Base-by-base conservation (phyloP, 768 basidiomycete species). In the Leccinum sublutescens region DNA sequence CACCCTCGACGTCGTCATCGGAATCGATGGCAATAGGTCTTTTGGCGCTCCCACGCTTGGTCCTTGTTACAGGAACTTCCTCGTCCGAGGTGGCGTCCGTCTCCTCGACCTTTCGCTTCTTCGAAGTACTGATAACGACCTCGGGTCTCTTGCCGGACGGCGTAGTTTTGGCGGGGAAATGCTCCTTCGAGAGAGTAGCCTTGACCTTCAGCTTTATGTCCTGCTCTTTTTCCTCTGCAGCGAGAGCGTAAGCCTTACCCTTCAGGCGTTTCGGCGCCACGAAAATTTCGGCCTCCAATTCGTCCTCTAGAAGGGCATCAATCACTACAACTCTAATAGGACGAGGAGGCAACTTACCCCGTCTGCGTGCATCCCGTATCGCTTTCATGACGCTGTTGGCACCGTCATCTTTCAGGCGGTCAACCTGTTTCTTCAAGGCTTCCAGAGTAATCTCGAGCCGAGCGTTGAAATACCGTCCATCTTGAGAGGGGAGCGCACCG, bases 391-490 rank as follows among this genome's bases (percentile, higher is more conserved):
- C 91, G 1, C 79, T 82, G 2, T 72, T 69, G 0, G 90, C 77
- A 7, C 90, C 91, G 49, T 91, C 77, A 6, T 81, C 79, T 60
- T 83, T 80, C 17, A 98, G 75, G 6, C 81, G 79, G 33, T 89
- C 85, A 3, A 89, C 85, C 63, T 96, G 93, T 1, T 68, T 72
- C 65, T 79, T 78, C 38, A 96, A 75, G 1, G 82, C 76, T 9
- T 75, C 76, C 53, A 90, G 74, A 23, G 82, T 78, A 47, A 83
- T 80, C 19, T 89, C 85, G 21, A 96, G 78, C 31, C 89, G 83
- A n/a, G 88, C 87, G 54, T 89, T 87, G 80, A 95, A 97, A 76
- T 93, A 93, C 19, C 95, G 85, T 12, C 93, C 93, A 34, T 93
- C 89, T 34, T 85, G 83, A n/a, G 76, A 74, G 2, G 93, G 92